phyloP scores from a whole-genome alignment of 2,329 filamentous ascomycete genomes.

The Thelonectria rubi region DNA sequence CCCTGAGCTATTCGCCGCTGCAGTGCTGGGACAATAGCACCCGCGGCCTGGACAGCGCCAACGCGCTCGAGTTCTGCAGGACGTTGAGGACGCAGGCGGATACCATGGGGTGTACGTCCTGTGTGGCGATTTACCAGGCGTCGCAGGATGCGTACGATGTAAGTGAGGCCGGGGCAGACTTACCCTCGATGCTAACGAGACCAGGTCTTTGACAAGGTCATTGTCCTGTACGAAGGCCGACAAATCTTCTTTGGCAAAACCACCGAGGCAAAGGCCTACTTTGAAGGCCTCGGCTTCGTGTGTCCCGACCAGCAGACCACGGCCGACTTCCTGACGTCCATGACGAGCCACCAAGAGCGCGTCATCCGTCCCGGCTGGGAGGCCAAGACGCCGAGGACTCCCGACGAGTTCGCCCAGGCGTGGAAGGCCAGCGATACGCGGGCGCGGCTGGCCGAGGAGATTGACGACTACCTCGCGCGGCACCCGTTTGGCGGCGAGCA shows the following conservation, averaged over 20 bases:
- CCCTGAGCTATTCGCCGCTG: constrained; percentile 51
- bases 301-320: constrained; percentile 66
- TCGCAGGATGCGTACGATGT: constrained; percentile 48
- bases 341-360: constrained; percentile 52
- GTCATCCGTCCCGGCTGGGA: constrained; percentile 45
- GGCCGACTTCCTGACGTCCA: constrained; percentile 72
- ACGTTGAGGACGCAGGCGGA: constrained; percentile 68
- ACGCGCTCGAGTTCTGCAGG: constrained; percentile 72
- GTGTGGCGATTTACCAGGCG: constrained; percentile 72
- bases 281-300: constrained; percentile 61
- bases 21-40: constrained; percentile 79
- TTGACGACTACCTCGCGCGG: constrained; percentile 41
- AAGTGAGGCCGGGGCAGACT: neutral
- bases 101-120: constrained; percentile 64
- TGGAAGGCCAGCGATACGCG: constrained; percentile 43
- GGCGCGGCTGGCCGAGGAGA: constrained; percentile 41
- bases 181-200: constrained; percentile 22
- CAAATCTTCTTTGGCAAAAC: constrained; percentile 61
- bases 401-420: constrained; percentile 47
- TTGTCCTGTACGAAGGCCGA: constrained; percentile 72
- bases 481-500: constrained; percentile 39
- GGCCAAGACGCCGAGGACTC: constrained; percentile 45
- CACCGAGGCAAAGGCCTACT: constrained; percentile 37
- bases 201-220: constrained; percentile 71
- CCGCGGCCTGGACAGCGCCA: constrained; percentile 70